Percentiles rank a stretch among this genome's conserved stretches.
These are phyloP conservation scores for Mucor ambiguus DNA, from an alignment of 371 early-diverging fungal genomes.

Conservation along the genomic window DNA sequence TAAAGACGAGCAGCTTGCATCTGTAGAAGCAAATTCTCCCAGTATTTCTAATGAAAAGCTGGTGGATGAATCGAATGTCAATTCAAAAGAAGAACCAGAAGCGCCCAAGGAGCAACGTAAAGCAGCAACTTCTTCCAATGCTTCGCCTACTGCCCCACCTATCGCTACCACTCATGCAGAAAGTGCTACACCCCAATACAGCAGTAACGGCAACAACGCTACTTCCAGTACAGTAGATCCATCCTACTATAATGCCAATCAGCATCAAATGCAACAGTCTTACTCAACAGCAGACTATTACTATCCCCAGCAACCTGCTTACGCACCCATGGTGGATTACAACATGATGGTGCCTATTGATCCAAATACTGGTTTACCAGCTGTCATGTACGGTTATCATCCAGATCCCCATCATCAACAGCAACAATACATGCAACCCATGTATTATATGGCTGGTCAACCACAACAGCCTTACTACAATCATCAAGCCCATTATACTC, in stretches of 20 bases:
- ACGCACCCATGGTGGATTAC: conserved; percentile 11
- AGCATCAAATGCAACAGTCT: not conserved
- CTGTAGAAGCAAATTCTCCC: not conserved
- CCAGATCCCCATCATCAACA: conserved; percentile 5
- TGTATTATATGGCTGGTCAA: conserved; percentile 19
- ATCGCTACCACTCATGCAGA: not conserved
- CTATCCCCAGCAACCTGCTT: conserved; percentile 10
- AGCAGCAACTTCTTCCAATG: not conserved
- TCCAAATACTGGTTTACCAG: conserved; percentile 18
- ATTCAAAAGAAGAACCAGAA: not conserved
- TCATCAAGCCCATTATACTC: conserved; percentile 17
- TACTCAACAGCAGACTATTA: conserved; percentile 16
- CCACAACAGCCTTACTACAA: conserved; percentile 16
- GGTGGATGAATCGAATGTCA: not conserved
- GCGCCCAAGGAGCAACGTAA: not conserved
- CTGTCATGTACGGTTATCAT: conserved; percentile 17
- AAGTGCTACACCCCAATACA: not conserved
- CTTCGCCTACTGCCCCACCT: not conserved
- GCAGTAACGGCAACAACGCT: not conserved
- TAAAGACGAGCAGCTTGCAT: not conserved
- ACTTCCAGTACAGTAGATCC: not conserved
- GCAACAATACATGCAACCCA: conserved; percentile 22
- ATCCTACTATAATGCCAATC: not conserved
- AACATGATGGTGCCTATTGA: conserved; percentile 22
- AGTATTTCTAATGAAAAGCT: not conserved